These are phyloP conservation scores for Canavalia ensiformis DNA, from an alignment of 306 rosid genomes.

Conservation along the genomic window DNA sequence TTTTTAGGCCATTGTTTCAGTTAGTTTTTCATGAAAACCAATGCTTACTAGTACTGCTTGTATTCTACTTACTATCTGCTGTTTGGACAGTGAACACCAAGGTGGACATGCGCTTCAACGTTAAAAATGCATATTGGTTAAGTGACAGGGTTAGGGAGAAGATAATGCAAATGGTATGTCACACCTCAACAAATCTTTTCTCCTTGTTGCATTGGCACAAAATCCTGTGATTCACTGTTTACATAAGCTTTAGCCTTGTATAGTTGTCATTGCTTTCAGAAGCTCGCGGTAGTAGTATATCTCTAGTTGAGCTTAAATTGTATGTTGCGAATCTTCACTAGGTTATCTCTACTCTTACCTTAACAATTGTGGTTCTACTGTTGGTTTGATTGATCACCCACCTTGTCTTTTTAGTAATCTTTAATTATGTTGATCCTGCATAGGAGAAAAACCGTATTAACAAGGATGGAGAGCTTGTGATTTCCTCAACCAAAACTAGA, in stretches of 20 bases:
- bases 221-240: slow-evolving; percentile 28
- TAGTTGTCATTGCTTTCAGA: neutral
- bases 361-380: slow-evolving; percentile 12
- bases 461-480: slow-evolving; percentile 96
- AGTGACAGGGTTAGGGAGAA: slow-evolving; percentile 82
- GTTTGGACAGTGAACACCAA: slow-evolving; percentile 83
- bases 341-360: neutral
- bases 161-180: slow-evolving; percentile 81
- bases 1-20: neutral
- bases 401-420: slow-evolving; percentile 24
- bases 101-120: slow-evolving; percentile 99
- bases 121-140: slow-evolving; percentile 80
- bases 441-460: slow-evolving; percentile 96
- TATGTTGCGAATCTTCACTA: neutral
- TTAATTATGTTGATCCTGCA: slow-evolving; percentile 48
- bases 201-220: neutral
- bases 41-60: neutral
- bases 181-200: neutral
- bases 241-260: neutral
- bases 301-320: slow-evolving; percentile 15
- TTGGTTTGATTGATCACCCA: slow-evolving; percentile 28
- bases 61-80: neutral
- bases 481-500: slow-evolving; percentile 93
- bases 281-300: neutral
- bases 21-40: neutral